Evolutionary conservation across 257 asterid genomes (phyloP).

Genomic region (Avicennia marina): DNA sequence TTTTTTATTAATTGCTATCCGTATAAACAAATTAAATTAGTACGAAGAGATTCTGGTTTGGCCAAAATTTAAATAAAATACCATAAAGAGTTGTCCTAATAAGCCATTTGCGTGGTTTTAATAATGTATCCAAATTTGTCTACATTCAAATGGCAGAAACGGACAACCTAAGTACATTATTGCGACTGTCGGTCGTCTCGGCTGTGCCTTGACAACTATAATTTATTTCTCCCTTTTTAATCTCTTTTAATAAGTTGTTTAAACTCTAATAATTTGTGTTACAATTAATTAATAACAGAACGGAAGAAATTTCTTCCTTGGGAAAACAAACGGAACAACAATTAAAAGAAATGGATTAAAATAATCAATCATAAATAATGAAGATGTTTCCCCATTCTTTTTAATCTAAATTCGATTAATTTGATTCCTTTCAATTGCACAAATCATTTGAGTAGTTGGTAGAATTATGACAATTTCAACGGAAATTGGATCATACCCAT

Average conservation of each 20-base stretch:
- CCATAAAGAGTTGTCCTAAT: too few species aligned
- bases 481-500: neutral
- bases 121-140: neutral
- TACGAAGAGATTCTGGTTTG: too few species aligned
- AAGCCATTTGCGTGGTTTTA: neutral
- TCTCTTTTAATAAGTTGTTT: too few species aligned
- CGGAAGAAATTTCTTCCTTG: neutral
- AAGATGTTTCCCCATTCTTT: slow-evolving; percentile 1
- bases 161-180: slow-evolving; percentile 3
- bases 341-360: neutral
- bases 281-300: too few species aligned
- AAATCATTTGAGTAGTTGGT: slow-evolving; percentile 16
- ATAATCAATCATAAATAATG: slow-evolving; percentile 10
- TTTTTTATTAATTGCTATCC: too few species aligned
- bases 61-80: too few species aligned
- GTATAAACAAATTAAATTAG: too few species aligned
- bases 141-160: neutral
- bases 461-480: slow-evolving; percentile 9
- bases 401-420: slow-evolving; percentile 10
- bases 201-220: too few species aligned
- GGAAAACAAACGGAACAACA: too few species aligned
- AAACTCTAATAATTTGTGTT: too few species aligned
- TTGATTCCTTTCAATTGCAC: slow-evolving; percentile 19
- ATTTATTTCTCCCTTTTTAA: too few species aligned
- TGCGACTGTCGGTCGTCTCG: slow-evolving; percentile 23